These are phyloP conservation scores for Urostyla sp. DNA, from an alignment of 73 alveolate genomes.

Conservation along the genomic window DNA sequence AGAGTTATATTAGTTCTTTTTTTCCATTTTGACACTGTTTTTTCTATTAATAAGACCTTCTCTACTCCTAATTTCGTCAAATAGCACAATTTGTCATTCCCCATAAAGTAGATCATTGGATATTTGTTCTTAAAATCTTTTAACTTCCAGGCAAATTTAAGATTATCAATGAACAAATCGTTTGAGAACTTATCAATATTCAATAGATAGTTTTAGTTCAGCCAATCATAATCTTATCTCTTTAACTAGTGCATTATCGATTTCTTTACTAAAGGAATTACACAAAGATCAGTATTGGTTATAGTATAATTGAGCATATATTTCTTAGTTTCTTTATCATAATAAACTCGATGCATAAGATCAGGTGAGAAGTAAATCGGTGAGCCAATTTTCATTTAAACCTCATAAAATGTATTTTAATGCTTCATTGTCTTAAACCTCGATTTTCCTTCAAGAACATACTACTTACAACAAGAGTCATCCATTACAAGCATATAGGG, in stretches of 20 bases:
- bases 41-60: slow-evolving; percentile 17
- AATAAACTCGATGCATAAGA: slow-evolving; percentile 1
- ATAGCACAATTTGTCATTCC: slow-evolving; percentile 8
- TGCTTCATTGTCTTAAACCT: not conserved
- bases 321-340: slow-evolving; percentile 7
- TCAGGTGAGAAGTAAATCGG: slow-evolving; percentile 47
- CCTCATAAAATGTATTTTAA: slow-evolving; percentile 45
- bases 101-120: slow-evolving; percentile 44
- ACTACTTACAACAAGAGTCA: slow-evolving; percentile 23
- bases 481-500: slow-evolving; percentile 42
- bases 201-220: too few species aligned
- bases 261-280: not conserved
- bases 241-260: not conserved
- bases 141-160: too few species aligned
- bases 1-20: not conserved
- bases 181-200: too few species aligned
- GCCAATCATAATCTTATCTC: too few species aligned
- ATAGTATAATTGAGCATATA: slow-evolving; percentile 7
- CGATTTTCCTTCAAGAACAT: not conserved
- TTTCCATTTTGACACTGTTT: slow-evolving; percentile 6
- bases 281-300: slow-evolving; percentile 21
- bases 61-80: slow-evolving; percentile 30
- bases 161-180: too few species aligned
- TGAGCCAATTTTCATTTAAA: slow-evolving; percentile 18
- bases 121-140: slow-evolving; percentile 2